Base-by-base conservation (phyloP, 2,329 filamentous ascomycete species). In the Alternaria gansuensis region DNA sequence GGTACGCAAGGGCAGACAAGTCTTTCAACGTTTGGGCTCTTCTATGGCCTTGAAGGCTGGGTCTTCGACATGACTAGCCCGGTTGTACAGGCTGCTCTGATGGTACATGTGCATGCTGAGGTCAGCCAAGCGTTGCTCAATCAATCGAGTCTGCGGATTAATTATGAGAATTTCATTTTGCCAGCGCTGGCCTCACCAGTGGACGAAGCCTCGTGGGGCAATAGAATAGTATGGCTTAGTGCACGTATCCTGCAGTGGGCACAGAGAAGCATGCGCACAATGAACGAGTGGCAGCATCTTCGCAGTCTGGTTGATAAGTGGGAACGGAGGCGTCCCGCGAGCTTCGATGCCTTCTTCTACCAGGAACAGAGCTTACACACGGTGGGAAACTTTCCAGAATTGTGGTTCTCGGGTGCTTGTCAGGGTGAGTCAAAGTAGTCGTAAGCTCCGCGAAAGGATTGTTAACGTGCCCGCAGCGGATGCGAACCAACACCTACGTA, bases 141-240 rank as follows among this genome's bases (percentile, higher is more conserved):
- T 40, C 56, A 40, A 13, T 23, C 54, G 28, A 61, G 46, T 50
- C 43, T 68, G 23, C 58, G 55, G 17, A 57, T 66, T 29, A 45
- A 68, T 28, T 68, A 68, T 43, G 33, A 52, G 29, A 53, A 44
- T 11, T 60, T 45, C 33, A 50, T 60, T 9, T 17, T 65, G 4
- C 61, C 55, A 2, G 52, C 34, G 6, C n/a, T 64, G 5, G 39
- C 36, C 3, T 48, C 49, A 17, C 62, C 63, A 3, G 13, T 29
- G 2, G 58, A 66, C 33, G 63, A 68, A 21, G 51, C 60, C 10
- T 53, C 59, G 2, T 69, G 64, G 67, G 24, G 49, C 10, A 68
- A 68, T 24, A 59, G 52, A 9, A 68, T 68, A 23, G 41, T 67
- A 17, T 70, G 66, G 67, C 45, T 64, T 13, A 63, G 50, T 43